A percentile compares a stretch with the other conserved stretches of the same genome.
Conservation (phyloP, 139 green algal genomes). For the Ettlia oleoabundans region DNA sequence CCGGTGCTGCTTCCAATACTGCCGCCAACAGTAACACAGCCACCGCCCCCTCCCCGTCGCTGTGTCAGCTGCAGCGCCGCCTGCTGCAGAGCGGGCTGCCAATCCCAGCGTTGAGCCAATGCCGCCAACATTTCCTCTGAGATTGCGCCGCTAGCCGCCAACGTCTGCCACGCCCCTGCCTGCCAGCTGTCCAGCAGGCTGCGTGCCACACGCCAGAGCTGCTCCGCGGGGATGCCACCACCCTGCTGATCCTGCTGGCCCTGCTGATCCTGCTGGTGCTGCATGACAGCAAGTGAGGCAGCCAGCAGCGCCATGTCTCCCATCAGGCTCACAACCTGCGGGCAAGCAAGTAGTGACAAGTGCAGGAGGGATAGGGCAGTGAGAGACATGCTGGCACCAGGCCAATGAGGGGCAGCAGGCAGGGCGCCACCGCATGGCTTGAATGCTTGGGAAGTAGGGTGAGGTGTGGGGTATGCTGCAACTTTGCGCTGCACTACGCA, state of each 20-base stretch:
- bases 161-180: not conserved
- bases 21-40: not conserved
- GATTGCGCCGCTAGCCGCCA: not conserved
- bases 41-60: not conserved
- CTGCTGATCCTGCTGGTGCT: not conserved
- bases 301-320: constrained; percentile 33
- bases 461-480: too few relatives aligned
- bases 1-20: not conserved
- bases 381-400: not conserved
- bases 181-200: constrained; percentile 17
- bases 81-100: constrained; percentile 4
- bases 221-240: not conserved
- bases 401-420: too few relatives aligned
- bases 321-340: constrained; percentile 38
- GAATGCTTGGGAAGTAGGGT: not conserved
- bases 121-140: not conserved
- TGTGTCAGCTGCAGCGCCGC: not conserved
- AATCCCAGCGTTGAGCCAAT: constrained; percentile 22
- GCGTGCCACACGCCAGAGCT: not conserved
- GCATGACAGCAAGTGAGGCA: not conserved
- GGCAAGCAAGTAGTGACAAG: not conserved
- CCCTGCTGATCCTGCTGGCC: not conserved
- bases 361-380: not conserved
- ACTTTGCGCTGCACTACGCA: too few relatives aligned
- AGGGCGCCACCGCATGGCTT: too few relatives aligned